phyloP scores from a whole-genome alignment of 2,329 filamentous ascomycete genomes.

The Penicillium sp. region DNA sequence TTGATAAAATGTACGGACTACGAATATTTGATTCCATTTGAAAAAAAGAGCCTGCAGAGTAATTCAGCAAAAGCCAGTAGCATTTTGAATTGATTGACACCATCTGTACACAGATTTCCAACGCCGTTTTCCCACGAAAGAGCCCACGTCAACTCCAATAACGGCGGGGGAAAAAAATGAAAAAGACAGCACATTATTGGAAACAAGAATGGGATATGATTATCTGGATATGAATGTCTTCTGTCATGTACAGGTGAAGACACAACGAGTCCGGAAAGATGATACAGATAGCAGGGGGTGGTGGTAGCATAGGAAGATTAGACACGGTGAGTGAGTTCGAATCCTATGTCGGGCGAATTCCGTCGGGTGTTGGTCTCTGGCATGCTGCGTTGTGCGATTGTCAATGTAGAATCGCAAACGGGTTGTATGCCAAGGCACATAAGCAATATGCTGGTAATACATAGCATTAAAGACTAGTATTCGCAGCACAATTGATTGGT shows the following conservation, averaged over 20 bases:
- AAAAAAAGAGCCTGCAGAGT: background rate
- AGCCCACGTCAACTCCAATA: constrained; percentile 16
- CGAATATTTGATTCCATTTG: background rate
- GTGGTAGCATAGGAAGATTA: background rate
- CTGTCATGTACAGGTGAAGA: constrained; percentile 14
- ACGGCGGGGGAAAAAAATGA: background rate
- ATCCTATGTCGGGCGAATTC: background rate
- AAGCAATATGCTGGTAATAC: background rate
- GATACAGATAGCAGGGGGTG: background rate
- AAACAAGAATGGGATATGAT: constrained; percentile 9
- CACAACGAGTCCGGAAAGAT: background rate
- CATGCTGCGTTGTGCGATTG: background rate
- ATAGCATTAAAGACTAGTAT: background rate
- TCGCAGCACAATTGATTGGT: background rate
- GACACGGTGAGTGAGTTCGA: background rate
- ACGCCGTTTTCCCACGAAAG: background rate
- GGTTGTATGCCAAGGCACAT: background rate
- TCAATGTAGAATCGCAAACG: background rate
- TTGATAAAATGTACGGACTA: background rate
- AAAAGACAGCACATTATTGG: constrained; percentile 7
- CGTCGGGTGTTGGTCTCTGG: too few relatives aligned
- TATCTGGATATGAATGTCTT: constrained; percentile 3
- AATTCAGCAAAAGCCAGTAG: background rate
- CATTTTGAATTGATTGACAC: background rate
- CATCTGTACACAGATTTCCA: constrained; percentile 6